phyloP scores from a whole-genome alignment of 495 filamentous ascomycete genomes.

The Parathielavia hyrcaniae region DNA sequence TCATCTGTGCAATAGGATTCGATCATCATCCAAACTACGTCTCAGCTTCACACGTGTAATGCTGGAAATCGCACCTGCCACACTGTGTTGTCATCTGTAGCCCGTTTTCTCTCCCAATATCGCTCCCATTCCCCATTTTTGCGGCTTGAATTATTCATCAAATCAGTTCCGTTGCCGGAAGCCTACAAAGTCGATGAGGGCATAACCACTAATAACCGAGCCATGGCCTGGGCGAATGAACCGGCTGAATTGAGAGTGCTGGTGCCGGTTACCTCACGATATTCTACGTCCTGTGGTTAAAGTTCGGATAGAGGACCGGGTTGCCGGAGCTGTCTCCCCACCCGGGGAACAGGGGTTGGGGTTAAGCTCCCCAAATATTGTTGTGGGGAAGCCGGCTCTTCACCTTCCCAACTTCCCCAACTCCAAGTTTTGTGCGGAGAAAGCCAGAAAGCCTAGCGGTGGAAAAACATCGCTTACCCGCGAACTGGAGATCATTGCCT shows the following conservation, averaged over 20 bases:
- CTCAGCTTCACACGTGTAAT: no score
- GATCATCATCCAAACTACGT: no score
- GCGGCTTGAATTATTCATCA: no score
- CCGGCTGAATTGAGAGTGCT: slow-evolving; percentile 4
- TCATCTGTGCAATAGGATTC: no score
- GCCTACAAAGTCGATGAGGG: no score
- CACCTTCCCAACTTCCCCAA: slow-evolving; percentile 5
- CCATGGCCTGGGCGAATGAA: background rate
- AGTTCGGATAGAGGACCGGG: slow-evolving; percentile 1
- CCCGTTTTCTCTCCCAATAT: no score
- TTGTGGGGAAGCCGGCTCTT: background rate
- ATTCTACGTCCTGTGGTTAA: background rate
- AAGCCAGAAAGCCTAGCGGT: slow-evolving; percentile 1
- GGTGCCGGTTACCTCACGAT: background rate
- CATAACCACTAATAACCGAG: background rate
- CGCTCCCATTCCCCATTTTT: no score
- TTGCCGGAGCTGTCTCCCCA: background rate
- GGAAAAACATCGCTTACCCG: background rate
- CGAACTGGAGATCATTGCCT: background rate
- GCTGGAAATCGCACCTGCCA: no score
- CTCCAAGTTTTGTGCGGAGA: slow-evolving; percentile 4
- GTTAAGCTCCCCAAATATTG: no score
- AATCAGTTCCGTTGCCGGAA: background rate
- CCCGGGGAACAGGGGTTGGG: no score
- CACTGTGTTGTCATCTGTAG: no score